These are phyloP conservation scores for Colletotrichum orbiculare DNA, from an alignment of 2,329 filamentous ascomycete species.

Conservation along the genomic window DNA sequence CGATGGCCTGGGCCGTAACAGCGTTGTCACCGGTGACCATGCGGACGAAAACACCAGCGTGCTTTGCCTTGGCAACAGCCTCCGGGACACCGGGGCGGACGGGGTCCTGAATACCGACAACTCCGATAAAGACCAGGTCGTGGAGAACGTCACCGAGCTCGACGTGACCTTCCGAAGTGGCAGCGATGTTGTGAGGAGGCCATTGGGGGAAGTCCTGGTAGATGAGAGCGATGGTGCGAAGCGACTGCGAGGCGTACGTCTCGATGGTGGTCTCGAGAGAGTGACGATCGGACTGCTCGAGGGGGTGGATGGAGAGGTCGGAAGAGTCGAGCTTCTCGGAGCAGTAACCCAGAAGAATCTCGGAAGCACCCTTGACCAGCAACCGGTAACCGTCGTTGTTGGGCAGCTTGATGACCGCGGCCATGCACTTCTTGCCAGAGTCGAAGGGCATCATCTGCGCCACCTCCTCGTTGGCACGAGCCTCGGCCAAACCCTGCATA, in stretches of 20 bases:
- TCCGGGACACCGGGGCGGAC: conserved; percentile 72
- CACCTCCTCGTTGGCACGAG: conserved; percentile 57
- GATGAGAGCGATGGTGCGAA: conserved; percentile 80
- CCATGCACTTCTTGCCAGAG: conserved; percentile 67
- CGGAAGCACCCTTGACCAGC: conserved; percentile 67
- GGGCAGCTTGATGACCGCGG: conserved; percentile 61
- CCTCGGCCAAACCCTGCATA: conserved; percentile 58
- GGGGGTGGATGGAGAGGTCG: conserved; percentile 64
- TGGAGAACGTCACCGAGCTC: conserved; percentile 67
- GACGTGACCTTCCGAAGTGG: conserved; percentile 72
- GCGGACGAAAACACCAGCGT: conserved; percentile 74
- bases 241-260: conserved; percentile 70
- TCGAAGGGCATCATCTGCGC: conserved; percentile 66
- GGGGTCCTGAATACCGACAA: conserved; percentile 79
- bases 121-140: conserved; percentile 77
- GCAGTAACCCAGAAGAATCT: conserved; percentile 62
- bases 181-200: conserved; percentile 70
- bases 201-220: conserved; percentile 79
- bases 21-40: conserved; percentile 80
- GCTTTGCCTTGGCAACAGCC: conserved; percentile 72
- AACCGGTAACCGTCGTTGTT: conserved; percentile 57
- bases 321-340: conserved; percentile 53
- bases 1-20: conserved; percentile 72
- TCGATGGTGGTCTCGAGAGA: conserved; percentile 66
- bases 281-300: conserved; percentile 57